Evolutionary conservation across 2,329 filamentous ascomycete species (phyloP).

Genomic region (Coniochaeta ligniaria): DNA sequence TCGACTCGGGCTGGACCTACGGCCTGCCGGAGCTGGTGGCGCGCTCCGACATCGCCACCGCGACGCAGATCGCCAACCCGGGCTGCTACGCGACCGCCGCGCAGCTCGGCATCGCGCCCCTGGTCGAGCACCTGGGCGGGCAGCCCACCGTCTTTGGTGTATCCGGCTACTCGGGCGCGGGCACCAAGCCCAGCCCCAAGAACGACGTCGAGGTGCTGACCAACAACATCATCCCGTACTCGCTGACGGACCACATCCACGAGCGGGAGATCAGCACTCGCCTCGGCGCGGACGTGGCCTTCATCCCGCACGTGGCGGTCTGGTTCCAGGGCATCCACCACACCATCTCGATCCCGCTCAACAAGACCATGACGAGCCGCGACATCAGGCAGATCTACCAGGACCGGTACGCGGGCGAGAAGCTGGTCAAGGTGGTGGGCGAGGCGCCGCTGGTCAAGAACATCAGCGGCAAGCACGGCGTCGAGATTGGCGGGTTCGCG

Average conservation of each 20-base stretch:
- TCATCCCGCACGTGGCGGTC: constrained; percentile 88
- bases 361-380: constrained; percentile 78
- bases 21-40: constrained; percentile 80
- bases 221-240: constrained; percentile 88
- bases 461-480: constrained; percentile 77
- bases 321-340: constrained; percentile 97
- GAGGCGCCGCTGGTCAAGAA: constrained; percentile 81
- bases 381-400: constrained; percentile 94
- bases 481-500: constrained; percentile 94
- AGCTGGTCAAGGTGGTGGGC: constrained; percentile 85
- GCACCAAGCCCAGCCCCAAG: constrained; percentile 89
- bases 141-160: constrained; percentile 83
- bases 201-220: constrained; percentile 80
- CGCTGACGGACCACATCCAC: constrained; percentile 88
- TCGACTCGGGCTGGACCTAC: constrained; percentile 80
- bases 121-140: constrained; percentile 69
- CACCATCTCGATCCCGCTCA: constrained; percentile 84
- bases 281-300: constrained; percentile 67
- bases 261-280: constrained; percentile 83
- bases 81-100: constrained; percentile 94
- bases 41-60: constrained; percentile 67
- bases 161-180: constrained; percentile 89
- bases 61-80: constrained; percentile 82
- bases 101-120: constrained; percentile 79
- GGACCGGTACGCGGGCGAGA: constrained; percentile 92